Conservation (phyloP, 805 yeast species). For the Nakazawaea wickerhamii region DNA sequence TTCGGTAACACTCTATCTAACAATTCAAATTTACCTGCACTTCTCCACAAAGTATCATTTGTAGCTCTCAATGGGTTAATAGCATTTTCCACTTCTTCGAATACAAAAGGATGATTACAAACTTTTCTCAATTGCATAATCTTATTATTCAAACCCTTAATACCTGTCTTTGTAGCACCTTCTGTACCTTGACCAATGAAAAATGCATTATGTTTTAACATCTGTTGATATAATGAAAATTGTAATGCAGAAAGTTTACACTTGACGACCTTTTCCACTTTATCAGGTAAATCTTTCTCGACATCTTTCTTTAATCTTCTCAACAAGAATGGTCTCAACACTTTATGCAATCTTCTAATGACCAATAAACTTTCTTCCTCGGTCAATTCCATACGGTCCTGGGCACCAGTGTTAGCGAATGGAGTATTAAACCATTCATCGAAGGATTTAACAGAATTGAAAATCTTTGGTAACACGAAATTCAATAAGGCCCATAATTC, state of each 20-base stretch:
- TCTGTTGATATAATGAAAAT: slow-evolving; percentile 64
- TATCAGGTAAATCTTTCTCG: slow-evolving; percentile 80
- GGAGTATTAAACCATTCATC: slow-evolving; percentile 92
- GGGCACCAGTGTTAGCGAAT: slow-evolving; percentile 78
- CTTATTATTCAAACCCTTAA: slow-evolving; percentile 75
- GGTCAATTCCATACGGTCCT: slow-evolving; percentile 72
- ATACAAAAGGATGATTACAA: slow-evolving; percentile 84
- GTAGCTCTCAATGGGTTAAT: slow-evolving; percentile 59
- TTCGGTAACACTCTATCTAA: slow-evolving; percentile 73
- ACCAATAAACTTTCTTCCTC: slow-evolving; percentile 84
- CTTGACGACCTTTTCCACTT: slow-evolving; percentile 76
- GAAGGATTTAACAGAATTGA: slow-evolving; percentile 79
- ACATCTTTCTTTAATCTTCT: slow-evolving; percentile 85
- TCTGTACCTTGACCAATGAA: slow-evolving; percentile 58
- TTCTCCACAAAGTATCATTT: slow-evolving; percentile 67
- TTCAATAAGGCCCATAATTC: slow-evolving; percentile 83
- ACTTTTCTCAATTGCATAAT: slow-evolving; percentile 83
- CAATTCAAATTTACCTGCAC: slow-evolving; percentile 75
- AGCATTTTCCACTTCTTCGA: slow-evolving; percentile 72
- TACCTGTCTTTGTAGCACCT: slow-evolving; percentile 57
- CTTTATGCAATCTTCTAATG: slow-evolving; percentile 81
- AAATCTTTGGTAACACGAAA: slow-evolving; percentile 77
- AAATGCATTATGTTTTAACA: slow-evolving; percentile 65
- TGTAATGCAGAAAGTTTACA: slow-evolving; percentile 75
- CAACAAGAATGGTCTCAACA: slow-evolving; percentile 75